Evolutionary conservation across 2,329 filamentous ascomycete species (phyloP).

Genomic region (Phaeosphaeriaceae sp.): DNA sequence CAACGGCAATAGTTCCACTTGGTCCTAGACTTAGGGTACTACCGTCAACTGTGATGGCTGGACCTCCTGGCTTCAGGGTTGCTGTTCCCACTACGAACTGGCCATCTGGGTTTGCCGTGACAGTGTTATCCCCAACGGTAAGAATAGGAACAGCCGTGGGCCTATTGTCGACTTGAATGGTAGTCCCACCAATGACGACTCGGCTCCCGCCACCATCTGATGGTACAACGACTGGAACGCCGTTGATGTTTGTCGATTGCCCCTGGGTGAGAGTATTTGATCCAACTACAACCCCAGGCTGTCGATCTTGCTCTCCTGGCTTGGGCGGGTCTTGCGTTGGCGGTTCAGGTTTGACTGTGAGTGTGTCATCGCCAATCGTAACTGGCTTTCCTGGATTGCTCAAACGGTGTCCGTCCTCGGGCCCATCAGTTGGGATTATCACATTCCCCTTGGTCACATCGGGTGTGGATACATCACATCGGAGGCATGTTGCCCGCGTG

Average conservation of each 20-base stretch:
- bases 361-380: conserved; percentile 30
- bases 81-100: conserved; percentile 43
- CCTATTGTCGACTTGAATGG: conserved; percentile 25
- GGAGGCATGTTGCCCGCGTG: conserved; percentile 35
- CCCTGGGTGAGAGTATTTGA: conserved; percentile 37
- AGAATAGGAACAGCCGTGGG: conserved; percentile 29
- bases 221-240: conserved; percentile 37
- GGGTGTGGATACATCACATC: conserved; percentile 13
- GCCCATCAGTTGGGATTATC: conserved; percentile 2
- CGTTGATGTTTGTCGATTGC: conserved; percentile 39
- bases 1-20: conserved; percentile 45
- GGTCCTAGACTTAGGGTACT: conserved; percentile 45
- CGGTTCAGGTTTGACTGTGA: conserved; percentile 22
- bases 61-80: conserved; percentile 44
- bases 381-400: conserved; percentile 6
- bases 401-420: conserved; percentile 4
- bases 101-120: conserved; percentile 42
- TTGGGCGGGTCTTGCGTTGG: conserved; percentile 13
- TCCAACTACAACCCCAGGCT: conserved; percentile 31
- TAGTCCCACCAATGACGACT: conserved; percentile 38
- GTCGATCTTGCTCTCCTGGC: conserved; percentile 14
- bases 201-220: conserved; percentile 25
- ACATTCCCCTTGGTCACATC: neutral
- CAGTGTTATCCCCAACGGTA: conserved; percentile 29
- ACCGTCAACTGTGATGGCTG: conserved; percentile 44